Base-by-base conservation (phyloP, 768 basidiomycete genomes). In the Daedalea quercina region DNA sequence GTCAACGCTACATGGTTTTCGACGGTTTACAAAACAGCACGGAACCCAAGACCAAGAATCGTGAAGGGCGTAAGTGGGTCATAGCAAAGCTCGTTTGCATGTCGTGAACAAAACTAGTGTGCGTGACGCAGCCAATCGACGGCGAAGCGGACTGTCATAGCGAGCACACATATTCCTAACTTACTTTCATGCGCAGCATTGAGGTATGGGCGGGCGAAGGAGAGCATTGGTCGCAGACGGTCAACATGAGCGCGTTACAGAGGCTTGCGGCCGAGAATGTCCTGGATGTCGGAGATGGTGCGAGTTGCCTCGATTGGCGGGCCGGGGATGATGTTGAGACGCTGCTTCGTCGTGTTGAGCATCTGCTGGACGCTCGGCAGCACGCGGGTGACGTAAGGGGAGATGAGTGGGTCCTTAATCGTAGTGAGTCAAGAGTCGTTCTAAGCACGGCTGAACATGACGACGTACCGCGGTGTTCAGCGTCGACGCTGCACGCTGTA, bases 371-470 rank as follows among this genome's bases (percentile, higher is more conserved):
- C 87, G 57, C 79, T 87, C 25, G 87, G 87, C 44, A 92, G 73
- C 35, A 92, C 89, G 46, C 88, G 84, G 20, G 85, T 81, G 50
- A 87, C 81, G 67, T 90, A 92, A 51, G 89, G 85, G 20, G 85
- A 78, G 60, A 91, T 90, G 31, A 90, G 75, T 57, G 86, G 86
- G 67, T 91, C 87, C 85, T 87, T 60, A 41, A 49, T 34, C 33
- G 45, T 34, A 54, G 11, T 62, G 17, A 64, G 56, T 42, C 20
- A 51, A 6, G 33, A 44, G 17, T 35, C 37, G 15, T 12, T 43
- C n/a, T 15, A 9, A 44, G 15, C 11, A 13, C 34, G 7, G 35
- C 25, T 9, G 43, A 55, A 42, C 44, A 24, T 31, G 28, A 31
- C 11, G 23, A 72, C 76, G 24, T 65, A 86, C 87, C 61, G 82